Evolutionary conservation across 1,284 basidiomycete species (phyloP).

Genomic region (Erythrobasidium hasegawianum): DNA sequence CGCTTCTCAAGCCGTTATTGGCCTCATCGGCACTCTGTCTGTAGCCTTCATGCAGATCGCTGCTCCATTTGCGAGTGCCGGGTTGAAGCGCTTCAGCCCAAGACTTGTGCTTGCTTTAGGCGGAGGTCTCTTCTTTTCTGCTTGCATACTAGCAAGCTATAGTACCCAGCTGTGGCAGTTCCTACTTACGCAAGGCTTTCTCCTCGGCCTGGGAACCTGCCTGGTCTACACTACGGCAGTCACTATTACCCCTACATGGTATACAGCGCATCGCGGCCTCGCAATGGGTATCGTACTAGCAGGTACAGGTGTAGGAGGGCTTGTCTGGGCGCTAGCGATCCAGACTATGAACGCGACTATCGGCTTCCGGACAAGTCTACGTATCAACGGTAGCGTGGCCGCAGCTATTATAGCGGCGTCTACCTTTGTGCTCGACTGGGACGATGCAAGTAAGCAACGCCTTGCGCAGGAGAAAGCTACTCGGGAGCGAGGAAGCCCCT

Average conservation of each 20-base stretch:
- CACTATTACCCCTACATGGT: constrained; percentile 46
- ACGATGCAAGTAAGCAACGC: constrained; percentile 38
- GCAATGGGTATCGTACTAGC: constrained; percentile 46
- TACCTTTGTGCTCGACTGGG: constrained; percentile 42
- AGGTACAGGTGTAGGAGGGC: constrained; percentile 45
- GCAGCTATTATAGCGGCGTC: constrained; percentile 33
- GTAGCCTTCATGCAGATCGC: constrained; percentile 44
- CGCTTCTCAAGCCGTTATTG: constrained; percentile 40
- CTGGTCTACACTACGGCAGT: constrained; percentile 44
- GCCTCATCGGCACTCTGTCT: constrained; percentile 45
- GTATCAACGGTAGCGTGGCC: constrained; percentile 41
- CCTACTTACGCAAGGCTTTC: constrained; percentile 43
- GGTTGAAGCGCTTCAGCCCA: constrained; percentile 41
- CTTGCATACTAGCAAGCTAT: constrained; percentile 39
- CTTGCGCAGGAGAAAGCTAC: constrained; percentile 33
- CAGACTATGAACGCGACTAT: constrained; percentile 39
- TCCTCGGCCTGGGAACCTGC: constrained; percentile 44
- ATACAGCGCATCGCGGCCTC: constrained; percentile 38
- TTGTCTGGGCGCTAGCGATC: constrained; percentile 43
- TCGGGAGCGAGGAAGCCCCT: neutral
- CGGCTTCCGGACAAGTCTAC: constrained; percentile 42
- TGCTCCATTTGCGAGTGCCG: constrained; percentile 42
- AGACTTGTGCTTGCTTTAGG: constrained; percentile 37
- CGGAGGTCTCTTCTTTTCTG: constrained; percentile 38
- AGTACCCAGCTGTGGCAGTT: constrained; percentile 45